Percentiles rank a stretch among this genome's conserved stretches.
phyloP scores from a whole-genome alignment of 106 monocot species.

The Chionographis japonica region DNA sequence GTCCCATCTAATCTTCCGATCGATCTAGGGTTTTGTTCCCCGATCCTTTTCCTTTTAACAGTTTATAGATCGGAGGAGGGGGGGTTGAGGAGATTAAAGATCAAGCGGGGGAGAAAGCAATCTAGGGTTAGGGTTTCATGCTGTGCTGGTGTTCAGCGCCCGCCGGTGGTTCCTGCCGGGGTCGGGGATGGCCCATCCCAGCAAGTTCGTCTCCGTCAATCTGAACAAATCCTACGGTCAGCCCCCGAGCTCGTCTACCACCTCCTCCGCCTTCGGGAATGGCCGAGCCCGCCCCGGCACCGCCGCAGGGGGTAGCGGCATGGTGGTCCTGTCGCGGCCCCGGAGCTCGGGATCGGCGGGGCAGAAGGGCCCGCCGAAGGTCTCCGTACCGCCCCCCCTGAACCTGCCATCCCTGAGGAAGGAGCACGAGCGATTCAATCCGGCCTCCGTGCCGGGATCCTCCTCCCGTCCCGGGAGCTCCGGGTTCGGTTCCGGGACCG shows the following conservation, averaged over 20 bases:
- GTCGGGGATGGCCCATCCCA: slow-evolving; percentile 63
- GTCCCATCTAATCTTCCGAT: too few species aligned
- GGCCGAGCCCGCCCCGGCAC: slow-evolving; percentile 2
- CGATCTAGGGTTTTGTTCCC: too few species aligned
- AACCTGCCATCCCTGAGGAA: slow-evolving; percentile 87
- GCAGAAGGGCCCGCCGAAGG: slow-evolving; percentile 35
- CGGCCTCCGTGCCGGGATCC: slow-evolving; percentile 15
- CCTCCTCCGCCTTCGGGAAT: slow-evolving; percentile 5
- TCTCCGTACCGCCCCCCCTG: slow-evolving; percentile 85
- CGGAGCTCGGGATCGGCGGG: slow-evolving; percentile 35
- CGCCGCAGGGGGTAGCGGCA: slow-evolving; percentile 50
- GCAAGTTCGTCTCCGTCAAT: slow-evolving; percentile 90
- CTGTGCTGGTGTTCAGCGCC: slow-evolving; percentile 1
- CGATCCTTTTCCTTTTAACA: too few species aligned
- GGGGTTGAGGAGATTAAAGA: too few species aligned
- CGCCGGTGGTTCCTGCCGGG: background rate
- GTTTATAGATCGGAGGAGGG: too few species aligned
- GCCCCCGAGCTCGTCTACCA: slow-evolving; percentile 10
- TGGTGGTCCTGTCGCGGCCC: slow-evolving; percentile 75
- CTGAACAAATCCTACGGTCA: slow-evolving; percentile 84
- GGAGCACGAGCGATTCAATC: slow-evolving; percentile 79
- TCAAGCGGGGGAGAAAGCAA: background rate
- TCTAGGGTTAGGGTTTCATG: slow-evolving; percentile 12
- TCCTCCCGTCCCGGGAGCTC: slow-evolving; percentile 31
- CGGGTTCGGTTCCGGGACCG: slow-evolving; percentile 44